Evolutionary conservation across 2,329 filamentous ascomycete genomes (phyloP), one percentile per base, ranked within the genome.

Genomic region (Cladosporium phlei): DNA sequence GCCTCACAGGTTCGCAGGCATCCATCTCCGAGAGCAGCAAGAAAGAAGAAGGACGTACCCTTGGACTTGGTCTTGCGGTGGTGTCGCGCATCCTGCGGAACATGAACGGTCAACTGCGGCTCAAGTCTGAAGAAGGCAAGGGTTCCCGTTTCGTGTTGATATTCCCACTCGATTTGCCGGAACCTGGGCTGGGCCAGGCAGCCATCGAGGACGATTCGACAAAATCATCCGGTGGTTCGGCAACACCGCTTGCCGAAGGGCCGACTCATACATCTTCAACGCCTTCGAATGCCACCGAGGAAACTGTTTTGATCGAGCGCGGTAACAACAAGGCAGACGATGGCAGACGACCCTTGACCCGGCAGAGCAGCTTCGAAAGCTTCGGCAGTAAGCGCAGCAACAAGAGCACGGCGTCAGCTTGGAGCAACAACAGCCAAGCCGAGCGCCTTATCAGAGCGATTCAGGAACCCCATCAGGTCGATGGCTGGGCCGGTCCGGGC

Each of bases 71-170:
- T 0, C 74, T 95, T n/a, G 89, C 89, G 0, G 75, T 94, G 10
- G 89, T 95, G n/a, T 86, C 87, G 12, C 80, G 89, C 28, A 87
- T 88, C 27, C 76, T 95, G 24, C 79, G 83, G n/a, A 95, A 89
- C 59, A 93, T 95, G 86, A 84, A 91, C 49, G 90, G 89, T 0
- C 89, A 95, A 59, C 66, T 95, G 22, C 80, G 88, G 2, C 69
- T 95, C 1, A 91, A 89, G 58, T 95, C 88, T 0, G 87, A 93
- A 58, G 78, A 85, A 60, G 85, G 85, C 2, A 86, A 84, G 56
- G 89, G 90, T 1, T 90, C 88, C 14, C 77, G 86, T 43, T 95
- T 95, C 53, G 81, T 88, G 16, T 79, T 95, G 19, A 80, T 87
- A 52, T 70, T 95, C 22, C 84, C 85, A 0, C 93, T 95, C 53